Conservation (phyloP, 2,329 filamentous ascomycete genomes). For the Pseudopyricularia javanii region DNA sequence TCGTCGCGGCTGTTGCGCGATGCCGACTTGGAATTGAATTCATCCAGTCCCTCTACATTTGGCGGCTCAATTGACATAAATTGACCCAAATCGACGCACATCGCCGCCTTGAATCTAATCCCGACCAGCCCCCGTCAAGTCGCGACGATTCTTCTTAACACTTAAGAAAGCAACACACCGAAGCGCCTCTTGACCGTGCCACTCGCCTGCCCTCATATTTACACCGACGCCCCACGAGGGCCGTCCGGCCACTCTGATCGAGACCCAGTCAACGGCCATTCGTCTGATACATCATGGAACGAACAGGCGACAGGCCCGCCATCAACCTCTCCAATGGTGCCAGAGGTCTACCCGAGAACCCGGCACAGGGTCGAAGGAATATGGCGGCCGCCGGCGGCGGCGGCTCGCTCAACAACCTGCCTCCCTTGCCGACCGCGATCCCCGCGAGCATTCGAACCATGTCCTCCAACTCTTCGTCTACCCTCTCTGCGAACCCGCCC, state of each 20-base stretch:
- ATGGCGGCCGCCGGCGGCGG: slow-evolving; percentile 10
- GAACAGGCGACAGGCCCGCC: neutral
- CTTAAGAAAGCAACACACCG: neutral
- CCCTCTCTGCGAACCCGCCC: slow-evolving; percentile 34
- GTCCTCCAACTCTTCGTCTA: slow-evolving; percentile 24
- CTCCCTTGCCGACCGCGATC: slow-evolving; percentile 24
- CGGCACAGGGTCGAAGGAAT: slow-evolving; percentile 20
- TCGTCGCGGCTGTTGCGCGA: neutral
- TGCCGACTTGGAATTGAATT: neutral
- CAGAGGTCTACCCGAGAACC: slow-evolving; percentile 21
- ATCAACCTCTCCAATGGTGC: slow-evolving; percentile 4
- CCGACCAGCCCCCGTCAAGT: too few species aligned
- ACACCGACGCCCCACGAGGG: neutral
- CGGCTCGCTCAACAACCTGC: slow-evolving; percentile 21
- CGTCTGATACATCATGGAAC: slow-evolving; percentile 6
- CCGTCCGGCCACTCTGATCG: neutral
- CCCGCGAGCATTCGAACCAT: slow-evolving; percentile 33
- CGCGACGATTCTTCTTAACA: too few species aligned
- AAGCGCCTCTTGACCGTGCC: neutral
- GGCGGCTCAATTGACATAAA: slow-evolving; percentile 2
- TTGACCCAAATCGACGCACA: too few species aligned
- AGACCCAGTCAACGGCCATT: neutral
- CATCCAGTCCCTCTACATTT: neutral
- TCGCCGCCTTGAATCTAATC: slow-evolving; percentile 1
- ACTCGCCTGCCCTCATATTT: neutral